Evolutionary conservation across 164 flowering plant species (phyloP).

Genomic region (Saururus chinensis): DNA sequence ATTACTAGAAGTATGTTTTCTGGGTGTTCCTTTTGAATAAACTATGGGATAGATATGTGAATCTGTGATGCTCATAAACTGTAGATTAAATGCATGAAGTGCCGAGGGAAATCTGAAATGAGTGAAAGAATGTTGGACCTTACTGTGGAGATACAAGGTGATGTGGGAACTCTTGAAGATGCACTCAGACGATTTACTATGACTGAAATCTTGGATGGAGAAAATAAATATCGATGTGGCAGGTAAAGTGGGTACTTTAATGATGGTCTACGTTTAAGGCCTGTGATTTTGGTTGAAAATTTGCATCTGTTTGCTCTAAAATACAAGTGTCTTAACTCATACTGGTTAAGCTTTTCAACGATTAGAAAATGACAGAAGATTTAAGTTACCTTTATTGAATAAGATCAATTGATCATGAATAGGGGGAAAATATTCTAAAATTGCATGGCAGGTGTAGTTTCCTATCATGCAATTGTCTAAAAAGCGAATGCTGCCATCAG

Average conservation of each 20-base stretch:
- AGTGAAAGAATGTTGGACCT: constrained; percentile 92
- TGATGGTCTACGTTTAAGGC: not conserved
- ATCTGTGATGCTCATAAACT: not conserved
- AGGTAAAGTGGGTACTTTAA: constrained; percentile 34
- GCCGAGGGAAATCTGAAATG: constrained; percentile 62
- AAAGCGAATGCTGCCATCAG: too few relatives aligned
- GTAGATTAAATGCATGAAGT: constrained; percentile 83
- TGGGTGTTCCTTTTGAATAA: too few relatives aligned
- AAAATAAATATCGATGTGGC: constrained; percentile 77
- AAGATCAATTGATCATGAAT: too few relatives aligned
- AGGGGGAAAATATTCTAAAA: too few relatives aligned
- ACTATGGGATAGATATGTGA: not conserved
- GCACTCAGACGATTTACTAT: constrained; percentile 65
- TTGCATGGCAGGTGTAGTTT: too few relatives aligned
- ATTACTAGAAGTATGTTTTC: too few relatives aligned
- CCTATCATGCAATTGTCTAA: too few relatives aligned
- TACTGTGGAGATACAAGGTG: constrained; percentile 84
- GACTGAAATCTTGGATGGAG: constrained; percentile 81
- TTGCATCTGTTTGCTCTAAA: not conserved
- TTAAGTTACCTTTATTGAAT: too few relatives aligned
- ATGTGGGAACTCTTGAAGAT: constrained; percentile 69
- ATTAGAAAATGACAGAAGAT: too few relatives aligned
- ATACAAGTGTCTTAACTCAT: not conserved
- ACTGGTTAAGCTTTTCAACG: too few relatives aligned
- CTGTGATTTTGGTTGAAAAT: not conserved